Evolutionary conservation across 768 basidiomycete genomes (phyloP).

Genomic region (Chalciporus pseudorubinellus): DNA sequence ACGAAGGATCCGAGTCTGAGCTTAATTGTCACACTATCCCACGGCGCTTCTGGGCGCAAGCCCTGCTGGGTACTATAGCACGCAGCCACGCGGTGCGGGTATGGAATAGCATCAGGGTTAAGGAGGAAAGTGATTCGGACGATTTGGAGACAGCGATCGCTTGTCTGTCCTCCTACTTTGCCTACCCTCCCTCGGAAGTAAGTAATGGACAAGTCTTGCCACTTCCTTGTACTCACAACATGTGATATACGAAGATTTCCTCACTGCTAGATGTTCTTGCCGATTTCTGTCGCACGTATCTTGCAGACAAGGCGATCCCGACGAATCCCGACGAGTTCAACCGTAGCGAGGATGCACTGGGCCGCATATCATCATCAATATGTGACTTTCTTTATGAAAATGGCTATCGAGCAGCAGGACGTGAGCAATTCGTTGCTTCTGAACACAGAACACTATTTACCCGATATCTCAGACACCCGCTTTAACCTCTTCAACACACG

Average conservation of each 20-base stretch:
- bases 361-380: conserved; percentile 40
- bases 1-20: conserved; percentile 6
- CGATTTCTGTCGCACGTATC: conserved; percentile 37
- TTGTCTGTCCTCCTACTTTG: conserved; percentile 54
- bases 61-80: conserved; percentile 44
- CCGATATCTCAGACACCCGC: conserved; percentile 26
- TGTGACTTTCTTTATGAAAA: conserved; percentile 49
- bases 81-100: conserved; percentile 38
- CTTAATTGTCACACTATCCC: conserved; percentile 36
- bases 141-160: conserved; percentile 47
- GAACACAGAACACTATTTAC: not conserved
- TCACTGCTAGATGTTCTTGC: conserved; percentile 40
- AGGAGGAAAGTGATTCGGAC: conserved; percentile 7
- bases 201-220: conserved; percentile 6
- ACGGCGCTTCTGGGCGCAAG: conserved; percentile 50
- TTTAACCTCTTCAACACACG: conserved; percentile 49
- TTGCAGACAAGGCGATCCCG: conserved; percentile 29
- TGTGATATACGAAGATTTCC: conserved; percentile 34
- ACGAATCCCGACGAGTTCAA: conserved; percentile 31
- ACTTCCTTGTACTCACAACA: not conserved
- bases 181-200: conserved; percentile 43
- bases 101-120: conserved; percentile 32
- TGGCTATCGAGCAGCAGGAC: conserved; percentile 44
- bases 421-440: conserved; percentile 30
- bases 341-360: conserved; percentile 30